Percentiles rank a stretch among this genome's conserved stretches.
Evolutionary conservation across 163 green algal genomes (phyloP).

Genomic region (Scenedesmus sp.): DNA sequence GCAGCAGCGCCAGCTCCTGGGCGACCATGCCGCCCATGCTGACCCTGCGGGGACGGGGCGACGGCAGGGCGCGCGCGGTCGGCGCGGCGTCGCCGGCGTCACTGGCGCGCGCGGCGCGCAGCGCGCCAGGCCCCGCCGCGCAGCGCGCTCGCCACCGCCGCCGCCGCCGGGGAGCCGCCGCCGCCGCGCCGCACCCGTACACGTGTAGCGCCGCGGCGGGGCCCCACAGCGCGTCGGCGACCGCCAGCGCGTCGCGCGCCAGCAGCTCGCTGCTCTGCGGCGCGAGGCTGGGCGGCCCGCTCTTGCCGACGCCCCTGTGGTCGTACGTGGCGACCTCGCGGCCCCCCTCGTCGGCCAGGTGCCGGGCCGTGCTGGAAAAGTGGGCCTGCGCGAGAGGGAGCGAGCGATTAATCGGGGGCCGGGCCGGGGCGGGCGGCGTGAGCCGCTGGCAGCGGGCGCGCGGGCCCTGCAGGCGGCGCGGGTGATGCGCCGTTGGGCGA

Average conservation of each 20-base stretch:
- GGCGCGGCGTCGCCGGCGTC: background rate
- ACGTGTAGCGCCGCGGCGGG: slow-evolving; percentile 5
- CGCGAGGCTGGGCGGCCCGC: background rate
- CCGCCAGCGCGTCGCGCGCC: slow-evolving; percentile 15
- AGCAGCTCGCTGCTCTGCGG: slow-evolving; percentile 20
- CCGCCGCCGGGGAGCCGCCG: no score
- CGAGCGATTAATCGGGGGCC: no score
- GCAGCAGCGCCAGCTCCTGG: slow-evolving; percentile 38
- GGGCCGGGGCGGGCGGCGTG: no score
- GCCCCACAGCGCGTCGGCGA: slow-evolving; percentile 34
- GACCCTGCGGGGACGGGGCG: background rate
- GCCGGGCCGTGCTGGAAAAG: slow-evolving; percentile 3
- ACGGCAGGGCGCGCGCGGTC: background rate
- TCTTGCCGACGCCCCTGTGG: slow-evolving; percentile 33
- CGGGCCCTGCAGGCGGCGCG: background rate
- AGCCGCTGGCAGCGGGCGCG: background rate
- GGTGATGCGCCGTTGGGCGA: no score
- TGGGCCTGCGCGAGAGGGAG: no score
- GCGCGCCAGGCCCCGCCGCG: background rate
- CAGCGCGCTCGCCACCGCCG: no score
- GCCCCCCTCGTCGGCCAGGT: slow-evolving; percentile 7
- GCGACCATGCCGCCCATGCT: slow-evolving; percentile 50
- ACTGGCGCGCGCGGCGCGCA: background rate
- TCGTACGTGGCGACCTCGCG: slow-evolving; percentile 39
- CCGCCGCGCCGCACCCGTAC: slow-evolving; percentile 25